Evolutionary conservation across 352 stramenopile species (phyloP).

Genomic region (Phytophthora macrochlamydospora): DNA sequence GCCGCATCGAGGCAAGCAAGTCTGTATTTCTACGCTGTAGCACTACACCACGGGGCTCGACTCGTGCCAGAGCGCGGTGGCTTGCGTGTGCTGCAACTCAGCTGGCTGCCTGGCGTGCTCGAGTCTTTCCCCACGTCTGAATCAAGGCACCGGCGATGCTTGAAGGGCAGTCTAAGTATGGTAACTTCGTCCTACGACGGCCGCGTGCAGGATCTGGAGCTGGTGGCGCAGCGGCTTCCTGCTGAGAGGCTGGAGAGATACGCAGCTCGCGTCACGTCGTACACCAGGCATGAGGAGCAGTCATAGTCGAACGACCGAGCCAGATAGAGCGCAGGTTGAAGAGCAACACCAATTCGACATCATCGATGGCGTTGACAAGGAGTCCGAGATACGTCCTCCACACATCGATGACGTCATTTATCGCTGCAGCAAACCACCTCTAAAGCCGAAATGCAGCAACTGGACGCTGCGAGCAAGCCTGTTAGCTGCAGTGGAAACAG

Average conservation of each 20-base stretch:
- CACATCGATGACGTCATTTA: no score
- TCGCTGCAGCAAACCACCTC: no score
- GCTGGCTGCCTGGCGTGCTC: slow-evolving; percentile 58
- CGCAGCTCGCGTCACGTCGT: slow-evolving; percentile 53
- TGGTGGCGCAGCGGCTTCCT: slow-evolving; percentile 52
- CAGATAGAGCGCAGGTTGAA: slow-evolving; percentile 9
- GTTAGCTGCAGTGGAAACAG: no score
- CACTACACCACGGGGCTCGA: slow-evolving; percentile 37
- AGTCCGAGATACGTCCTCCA: no score
- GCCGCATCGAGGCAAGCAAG: background rate
- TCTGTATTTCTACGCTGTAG: slow-evolving; percentile 44
- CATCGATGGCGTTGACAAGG: background rate
- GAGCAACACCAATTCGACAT: background rate
- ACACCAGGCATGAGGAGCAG: slow-evolving; percentile 33
- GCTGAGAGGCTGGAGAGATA: slow-evolving; percentile 43
- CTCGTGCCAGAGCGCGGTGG: slow-evolving; percentile 7
- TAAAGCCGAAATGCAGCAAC: no score
- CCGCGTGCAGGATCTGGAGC: slow-evolving; percentile 36
- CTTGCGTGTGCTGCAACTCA: slow-evolving; percentile 30
- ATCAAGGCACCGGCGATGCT: slow-evolving; percentile 40
- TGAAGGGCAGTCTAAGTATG: slow-evolving; percentile 54
- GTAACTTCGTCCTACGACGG: slow-evolving; percentile 30
- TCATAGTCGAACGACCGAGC: slow-evolving; percentile 15
- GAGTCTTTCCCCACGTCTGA: slow-evolving; percentile 48
- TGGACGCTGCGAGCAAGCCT: no score